Base-by-base conservation (phyloP, 768 basidiomycete species). In the Leucosporidium yakuticum region DNA sequence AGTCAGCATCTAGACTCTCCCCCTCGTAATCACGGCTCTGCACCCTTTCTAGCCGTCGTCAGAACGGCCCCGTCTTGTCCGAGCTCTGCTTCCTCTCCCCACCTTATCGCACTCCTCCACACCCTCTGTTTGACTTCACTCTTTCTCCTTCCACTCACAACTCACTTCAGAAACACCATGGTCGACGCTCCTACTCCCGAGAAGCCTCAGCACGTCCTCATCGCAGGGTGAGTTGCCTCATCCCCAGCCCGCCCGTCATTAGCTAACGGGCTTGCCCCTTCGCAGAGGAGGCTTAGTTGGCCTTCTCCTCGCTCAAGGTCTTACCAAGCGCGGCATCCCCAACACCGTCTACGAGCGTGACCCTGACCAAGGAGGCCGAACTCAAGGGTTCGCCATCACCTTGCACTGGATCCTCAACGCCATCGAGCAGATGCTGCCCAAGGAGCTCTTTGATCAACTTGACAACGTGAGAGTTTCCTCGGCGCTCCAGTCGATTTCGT, bases 321-420 rank as follows among this genome's bases (percentile, higher is more conserved):
- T 60, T 14, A 60, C 27, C 29, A 60, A 60, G 60, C 39, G 60
- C 12, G 60, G 60, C 3, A 60, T 60, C 48, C 17, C 60, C 34
- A 32, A 47, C 39, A 60, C 39, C 29, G 60, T 60, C 44, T 60
- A 19, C 25, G 60, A 60, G 48, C 39, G 60, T 23, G 44, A 60
- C 27, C 44, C 39, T 11, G 48, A 60, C 60, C 39, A 44, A 23
- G 60, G 48, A 19, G 34, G 60, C 11, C 39, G 60, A 9, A 47
- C 34, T 6, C 60, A 60, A 47, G 60, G 60, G n/a, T 60, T 29
- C 29, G 60, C 60, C 17, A 60, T 60, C 48, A 60, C 60, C 3
- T 20, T 60, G 27, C 60, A 60, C 25, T 60, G 60, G 60, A 60
- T 60, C 39, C 60, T 60, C 36, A 36, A 29, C 23, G 60, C 60